Evolutionary conservation across 192 early-diverging fungal species (phyloP).

Genomic region (Funneliformis geosporum): DNA sequence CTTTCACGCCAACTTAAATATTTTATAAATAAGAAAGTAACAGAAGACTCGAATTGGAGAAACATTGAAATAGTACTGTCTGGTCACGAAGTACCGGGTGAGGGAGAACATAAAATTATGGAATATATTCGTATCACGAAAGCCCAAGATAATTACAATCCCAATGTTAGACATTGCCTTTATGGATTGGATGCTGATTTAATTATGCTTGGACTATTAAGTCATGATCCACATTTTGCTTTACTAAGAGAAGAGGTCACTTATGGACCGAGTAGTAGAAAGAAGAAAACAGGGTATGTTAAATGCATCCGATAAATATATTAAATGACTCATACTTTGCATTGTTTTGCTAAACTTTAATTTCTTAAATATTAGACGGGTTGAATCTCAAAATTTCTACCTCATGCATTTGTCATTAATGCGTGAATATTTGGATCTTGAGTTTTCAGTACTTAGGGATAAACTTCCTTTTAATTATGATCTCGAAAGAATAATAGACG

Average conservation of each 20-base stretch:
- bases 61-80: conserved; percentile 90
- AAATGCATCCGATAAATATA: too few relatives aligned
- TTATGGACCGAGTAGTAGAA: conserved; percentile 59
- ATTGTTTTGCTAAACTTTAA: background rate
- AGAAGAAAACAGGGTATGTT: conserved; percentile 47
- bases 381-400: conserved; percentile 63
- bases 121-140: conserved; percentile 92
- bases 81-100: conserved; percentile 93
- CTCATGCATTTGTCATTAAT: conserved; percentile 85
- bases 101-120: conserved; percentile 99
- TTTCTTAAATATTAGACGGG: conserved; percentile 33
- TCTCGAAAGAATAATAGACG: conserved; percentile 93
- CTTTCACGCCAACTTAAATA: conserved; percentile 85
- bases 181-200: conserved; percentile 99
- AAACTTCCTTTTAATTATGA: conserved; percentile 67
- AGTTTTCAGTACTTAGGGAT: conserved; percentile 67
- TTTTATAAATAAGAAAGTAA: conserved; percentile 86
- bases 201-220: conserved; percentile 93
- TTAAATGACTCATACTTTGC: background rate
- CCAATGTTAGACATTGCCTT: conserved; percentile 90
- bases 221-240: conserved; percentile 96
- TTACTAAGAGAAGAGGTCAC: conserved; percentile 95
- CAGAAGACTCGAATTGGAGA: conserved; percentile 88
- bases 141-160: conserved; percentile 77
- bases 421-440: conserved; percentile 91